Base-by-base conservation (phyloP, 805 yeast species). In the Candida pseudofarinosa region DNA sequence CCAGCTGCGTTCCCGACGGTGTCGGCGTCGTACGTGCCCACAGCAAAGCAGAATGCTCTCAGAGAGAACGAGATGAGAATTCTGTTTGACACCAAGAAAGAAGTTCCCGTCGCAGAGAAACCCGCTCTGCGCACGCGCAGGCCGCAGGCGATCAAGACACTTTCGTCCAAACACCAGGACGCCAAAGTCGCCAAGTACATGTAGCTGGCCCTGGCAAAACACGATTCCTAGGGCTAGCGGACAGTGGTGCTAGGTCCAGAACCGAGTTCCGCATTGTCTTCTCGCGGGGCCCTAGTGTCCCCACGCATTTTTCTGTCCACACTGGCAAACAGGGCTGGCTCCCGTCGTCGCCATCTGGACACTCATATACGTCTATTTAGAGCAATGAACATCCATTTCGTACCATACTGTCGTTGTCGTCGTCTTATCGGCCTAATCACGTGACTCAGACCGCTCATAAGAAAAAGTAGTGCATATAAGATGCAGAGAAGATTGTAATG, bases 21-120 rank as follows among this genome's bases (percentile, higher is more conserved):
- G 19, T 35, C 41, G 13, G 57, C 60, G 6, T 47, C 58, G 10
- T 53, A 54, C 40, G 51, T 52, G 4, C 59, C 59, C 8, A 31
- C 33, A 43, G 4, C 41, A 47, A 7, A 23, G 16, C 35, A 48
- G 23, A 41, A 34, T n/a, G 31, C 44, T 30, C 41, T 37, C 26
- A 41, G 35, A 38, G 41, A 39, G 17, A 42, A 42, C 17, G 49
- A 47, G 33, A 47, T 50, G 15, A 42, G 41, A 36, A 55, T 55
- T 14, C 33, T 50, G 41, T 54, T 53, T 36, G 52, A 46, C 35
- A 42, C 47, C 42, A 43, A 42, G 26, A 39, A 48, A 14, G 54
- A 46, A 26, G 19, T 55, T 12, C 30, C 35, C 18, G 33, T 14
- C 14, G 39, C 43, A 23, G 28, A 23, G 10, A 23, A 23, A 23